A percentile compares a stretch with the other conserved stretches of the same genome.
These are phyloP conservation scores for Clavispora fructus DNA, from an alignment of 805 yeast genomes.

Conservation along the genomic window DNA sequence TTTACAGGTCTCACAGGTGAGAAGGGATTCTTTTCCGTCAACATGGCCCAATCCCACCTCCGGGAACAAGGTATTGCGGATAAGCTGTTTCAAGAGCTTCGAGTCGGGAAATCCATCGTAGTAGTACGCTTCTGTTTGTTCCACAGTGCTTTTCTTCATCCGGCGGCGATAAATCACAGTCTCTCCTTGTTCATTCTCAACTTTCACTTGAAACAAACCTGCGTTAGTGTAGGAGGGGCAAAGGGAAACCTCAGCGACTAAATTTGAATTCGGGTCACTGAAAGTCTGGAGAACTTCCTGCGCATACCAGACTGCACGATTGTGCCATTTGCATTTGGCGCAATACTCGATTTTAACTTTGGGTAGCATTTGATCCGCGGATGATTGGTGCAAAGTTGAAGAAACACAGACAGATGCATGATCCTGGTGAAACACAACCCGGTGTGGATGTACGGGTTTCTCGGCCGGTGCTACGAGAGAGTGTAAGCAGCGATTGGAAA, in stretches of 20 bases:
- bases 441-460: too few species aligned
- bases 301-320: slow-evolving; percentile 81
- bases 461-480: too few species aligned
- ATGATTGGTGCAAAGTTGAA: too few species aligned
- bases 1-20: slow-evolving; percentile 8
- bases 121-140: slow-evolving; percentile 24
- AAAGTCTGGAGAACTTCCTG: slow-evolving; percentile 86
- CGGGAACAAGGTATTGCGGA: slow-evolving; percentile 58
- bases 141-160: slow-evolving; percentile 33
- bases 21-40: slow-evolving; percentile 28
- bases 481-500: too few species aligned
- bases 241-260: slow-evolving; percentile 36
- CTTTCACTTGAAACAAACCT: slow-evolving; percentile 16
- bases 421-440: too few species aligned
- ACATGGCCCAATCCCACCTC: slow-evolving; percentile 56
- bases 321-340: slow-evolving; percentile 82
- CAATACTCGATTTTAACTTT: slow-evolving; percentile 69
- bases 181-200: slow-evolving; percentile 2
- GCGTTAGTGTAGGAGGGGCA: slow-evolving; percentile 21
- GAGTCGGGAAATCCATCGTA: slow-evolving; percentile 85
- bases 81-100: slow-evolving; percentile 64
- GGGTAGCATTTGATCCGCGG: slow-evolving; percentile 30
- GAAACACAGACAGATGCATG: too few species aligned
- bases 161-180: slow-evolving; percentile 50
- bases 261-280: slow-evolving; percentile 32